These are phyloP conservation scores for Coemansia sp. DNA, from an alignment of 192 early-diverging fungal genomes.

Conservation along the genomic window DNA sequence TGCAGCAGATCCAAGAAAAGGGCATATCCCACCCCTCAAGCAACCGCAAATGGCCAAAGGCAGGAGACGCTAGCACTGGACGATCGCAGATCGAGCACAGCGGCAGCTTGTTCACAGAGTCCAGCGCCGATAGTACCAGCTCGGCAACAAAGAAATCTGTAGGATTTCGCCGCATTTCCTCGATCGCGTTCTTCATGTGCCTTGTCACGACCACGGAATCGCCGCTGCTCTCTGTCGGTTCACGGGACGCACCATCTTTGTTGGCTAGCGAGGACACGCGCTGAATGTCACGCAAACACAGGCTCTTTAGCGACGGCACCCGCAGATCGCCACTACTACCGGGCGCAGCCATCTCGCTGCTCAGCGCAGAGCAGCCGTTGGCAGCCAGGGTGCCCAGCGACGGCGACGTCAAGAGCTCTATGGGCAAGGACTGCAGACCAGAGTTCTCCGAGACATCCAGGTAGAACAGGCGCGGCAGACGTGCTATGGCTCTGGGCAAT, in stretches of 20 bases:
- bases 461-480: constrained; percentile 38
- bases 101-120: neutral
- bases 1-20: constrained; percentile 41
- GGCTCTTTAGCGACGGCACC: neutral
- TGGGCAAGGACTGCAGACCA: constrained; percentile 12
- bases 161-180: constrained; percentile 18
- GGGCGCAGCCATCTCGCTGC: neutral
- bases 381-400: constrained; percentile 29
- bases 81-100: constrained; percentile 25
- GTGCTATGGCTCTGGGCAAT: constrained; percentile 31
- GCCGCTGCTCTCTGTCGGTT: no score
- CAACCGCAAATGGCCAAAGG: constrained; percentile 12
- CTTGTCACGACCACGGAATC: neutral
- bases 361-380: constrained; percentile 15
- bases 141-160: constrained; percentile 15
- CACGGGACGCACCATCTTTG: neutral
- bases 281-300: neutral
- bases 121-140: constrained; percentile 7
- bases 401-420: constrained; percentile 22
- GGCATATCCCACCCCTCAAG: constrained; percentile 17
- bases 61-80: no score
- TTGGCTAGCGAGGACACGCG: neutral
- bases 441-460: constrained; percentile 39
- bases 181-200: constrained; percentile 11
- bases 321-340: neutral